Evolutionary conservation across 495 filamentous ascomycete species (phyloP).

Genomic region (Zalerion maritima): DNA sequence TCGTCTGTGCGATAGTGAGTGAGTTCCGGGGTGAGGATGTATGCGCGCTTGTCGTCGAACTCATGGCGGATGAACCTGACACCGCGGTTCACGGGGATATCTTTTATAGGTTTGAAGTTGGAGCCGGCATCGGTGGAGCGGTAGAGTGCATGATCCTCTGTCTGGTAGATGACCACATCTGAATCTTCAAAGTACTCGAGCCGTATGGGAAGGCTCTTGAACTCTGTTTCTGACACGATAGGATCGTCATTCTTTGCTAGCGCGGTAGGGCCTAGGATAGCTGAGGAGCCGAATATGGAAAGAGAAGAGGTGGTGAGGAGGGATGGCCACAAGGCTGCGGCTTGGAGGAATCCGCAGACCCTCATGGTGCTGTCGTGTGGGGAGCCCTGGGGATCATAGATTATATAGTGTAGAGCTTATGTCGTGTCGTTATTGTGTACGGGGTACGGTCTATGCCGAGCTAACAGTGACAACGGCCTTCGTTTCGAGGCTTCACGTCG

Average conservation of each 20-base stretch:
- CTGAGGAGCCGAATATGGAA: slow-evolving; percentile 18
- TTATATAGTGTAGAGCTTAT: too few species aligned
- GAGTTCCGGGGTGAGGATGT: slow-evolving; percentile 49
- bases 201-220: slow-evolving; percentile 45
- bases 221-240: slow-evolving; percentile 31
- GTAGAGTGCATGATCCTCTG: slow-evolving; percentile 38
- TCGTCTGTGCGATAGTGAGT: slow-evolving; percentile 71
- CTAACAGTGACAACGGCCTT: too few species aligned
- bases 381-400: slow-evolving; percentile 14
- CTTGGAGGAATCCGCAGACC: slow-evolving; percentile 27
- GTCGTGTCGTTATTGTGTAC: too few species aligned
- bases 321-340: slow-evolving; percentile 25
- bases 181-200: slow-evolving; percentile 80
- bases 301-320: slow-evolving; percentile 15
- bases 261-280: slow-evolving; percentile 20
- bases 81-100: slow-evolving; percentile 45
- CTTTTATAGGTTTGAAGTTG: slow-evolving; percentile 51
- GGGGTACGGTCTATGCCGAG: too few species aligned
- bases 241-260: slow-evolving; percentile 33
- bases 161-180: slow-evolving; percentile 53
- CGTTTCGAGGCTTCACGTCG: too few species aligned
- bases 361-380: slow-evolving; percentile 24
- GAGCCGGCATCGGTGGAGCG: slow-evolving; percentile 67
- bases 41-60: slow-evolving; percentile 62
- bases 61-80: slow-evolving; percentile 54